A percentile compares a stretch with the other conserved stretches of the same genome.
Conservation (phyloP, 2,329 filamentous ascomycete genomes). For the Talaromyces sp. region DNA sequence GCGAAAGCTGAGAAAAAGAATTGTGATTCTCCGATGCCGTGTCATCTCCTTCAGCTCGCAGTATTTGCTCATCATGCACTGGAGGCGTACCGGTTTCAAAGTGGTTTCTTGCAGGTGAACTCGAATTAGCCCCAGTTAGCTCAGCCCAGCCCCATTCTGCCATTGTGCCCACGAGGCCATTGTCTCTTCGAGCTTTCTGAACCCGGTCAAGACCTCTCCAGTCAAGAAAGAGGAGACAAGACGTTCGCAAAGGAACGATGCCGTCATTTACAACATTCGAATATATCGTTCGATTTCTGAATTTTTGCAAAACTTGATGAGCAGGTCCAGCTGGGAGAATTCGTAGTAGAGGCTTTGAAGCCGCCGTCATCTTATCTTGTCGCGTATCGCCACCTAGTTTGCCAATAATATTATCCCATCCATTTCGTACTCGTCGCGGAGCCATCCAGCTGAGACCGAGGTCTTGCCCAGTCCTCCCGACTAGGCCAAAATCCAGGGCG, state of each 20-base stretch:
- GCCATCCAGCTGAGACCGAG: slow-evolving; percentile 90
- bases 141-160: slow-evolving; percentile 95
- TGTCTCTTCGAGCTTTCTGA: slow-evolving; percentile 88
- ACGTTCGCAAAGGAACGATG: slow-evolving; percentile 90
- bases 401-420: slow-evolving; percentile 82
- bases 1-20: background rate
- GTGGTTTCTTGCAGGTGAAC: slow-evolving; percentile 44
- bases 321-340: slow-evolving; percentile 90
- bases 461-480: slow-evolving; percentile 94
- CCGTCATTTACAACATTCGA: slow-evolving; percentile 98
- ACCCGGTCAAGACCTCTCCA: slow-evolving; percentile 92
- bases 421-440: slow-evolving; percentile 74
- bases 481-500: slow-evolving; percentile 89
- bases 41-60: background rate
- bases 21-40: background rate
- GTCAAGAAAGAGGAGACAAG: slow-evolving; percentile 91
- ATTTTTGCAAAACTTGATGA: slow-evolving; percentile 78
- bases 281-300: slow-evolving; percentile 85
- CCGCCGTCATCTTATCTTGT: slow-evolving; percentile 60
- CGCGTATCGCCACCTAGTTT: slow-evolving; percentile 63
- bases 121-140: slow-evolving; percentile 64
- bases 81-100: slow-evolving; percentile 22
- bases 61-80: slow-evolving; percentile 6
- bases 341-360: slow-evolving; percentile 80
- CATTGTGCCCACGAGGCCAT: slow-evolving; percentile 85